phyloP scores from a whole-genome alignment of 306 rosid species.

The Begonia loranthoides region DNA sequence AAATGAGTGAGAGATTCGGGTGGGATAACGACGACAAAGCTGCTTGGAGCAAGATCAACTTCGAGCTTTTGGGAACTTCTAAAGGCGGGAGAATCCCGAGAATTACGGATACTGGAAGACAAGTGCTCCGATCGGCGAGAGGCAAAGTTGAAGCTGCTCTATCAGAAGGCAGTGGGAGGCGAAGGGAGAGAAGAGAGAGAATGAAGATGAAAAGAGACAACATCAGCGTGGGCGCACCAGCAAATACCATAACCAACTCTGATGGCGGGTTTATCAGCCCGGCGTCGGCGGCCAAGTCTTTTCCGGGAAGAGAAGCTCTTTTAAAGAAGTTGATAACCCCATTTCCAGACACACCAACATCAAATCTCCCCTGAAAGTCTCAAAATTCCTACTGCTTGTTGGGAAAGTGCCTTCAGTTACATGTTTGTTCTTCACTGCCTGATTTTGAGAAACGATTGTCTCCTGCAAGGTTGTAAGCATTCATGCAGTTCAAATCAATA shows the following conservation, averaged over 20 bases:
- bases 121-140: background rate
- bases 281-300: background rate
- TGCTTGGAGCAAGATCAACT: constrained; percentile 40
- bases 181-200: constrained; percentile 22
- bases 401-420: no score
- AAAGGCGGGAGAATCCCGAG: constrained; percentile 47
- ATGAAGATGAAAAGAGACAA: constrained; percentile 9
- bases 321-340: background rate
- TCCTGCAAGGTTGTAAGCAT: no score
- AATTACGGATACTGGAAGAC: background rate
- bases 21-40: constrained; percentile 46
- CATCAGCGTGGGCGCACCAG: background rate
- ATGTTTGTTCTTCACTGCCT: no score
- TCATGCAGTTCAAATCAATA: no score
- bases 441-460: no score
- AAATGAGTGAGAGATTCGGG: constrained; percentile 42
- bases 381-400: no score
- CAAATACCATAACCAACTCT: background rate
- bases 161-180: constrained; percentile 4
- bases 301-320: constrained; percentile 6
- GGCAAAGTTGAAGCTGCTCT: background rate
- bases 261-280: background rate
- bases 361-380: no score
- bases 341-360: no score
- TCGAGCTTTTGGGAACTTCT: constrained; percentile 57